These are phyloP conservation scores for Heritiera fomes DNA, from an alignment of 345 rosid genomes.

Conservation along the genomic window DNA sequence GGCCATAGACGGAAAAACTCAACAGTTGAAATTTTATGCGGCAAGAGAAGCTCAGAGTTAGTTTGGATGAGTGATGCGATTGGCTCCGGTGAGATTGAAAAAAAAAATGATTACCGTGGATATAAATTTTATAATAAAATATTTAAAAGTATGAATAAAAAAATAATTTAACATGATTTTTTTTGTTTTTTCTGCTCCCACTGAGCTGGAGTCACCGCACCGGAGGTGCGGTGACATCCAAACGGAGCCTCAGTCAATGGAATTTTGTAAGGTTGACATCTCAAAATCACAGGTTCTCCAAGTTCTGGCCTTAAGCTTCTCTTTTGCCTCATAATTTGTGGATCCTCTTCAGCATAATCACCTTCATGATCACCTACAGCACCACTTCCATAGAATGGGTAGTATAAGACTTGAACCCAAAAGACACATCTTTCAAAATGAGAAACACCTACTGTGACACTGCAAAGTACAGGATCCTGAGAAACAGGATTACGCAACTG, in stretches of 20 bases:
- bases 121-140: too few relatives aligned
- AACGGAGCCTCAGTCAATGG: conserved; percentile 94
- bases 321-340: conserved; percentile 76
- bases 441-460: conserved; percentile 94
- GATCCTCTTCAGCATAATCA: conserved; percentile 88
- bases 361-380: conserved; percentile 79
- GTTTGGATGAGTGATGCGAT: too few relatives aligned
- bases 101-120: too few relatives aligned
- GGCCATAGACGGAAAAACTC: conserved; percentile 99
- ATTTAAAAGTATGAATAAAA: too few relatives aligned
- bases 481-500: conserved; percentile 91
- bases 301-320: conserved; percentile 84
- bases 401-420: conserved; percentile 96
- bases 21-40: conserved; percentile 89
- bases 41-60: conserved; percentile 79
- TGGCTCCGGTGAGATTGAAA: too few relatives aligned
- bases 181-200: too few relatives aligned
- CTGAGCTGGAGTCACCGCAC: too few relatives aligned
- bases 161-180: too few relatives aligned
- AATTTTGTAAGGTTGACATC: conserved; percentile 97
- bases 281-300: conserved; percentile 93
- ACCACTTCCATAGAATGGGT: conserved; percentile 92
- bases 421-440: conserved; percentile 94
- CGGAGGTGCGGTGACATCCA: too few relatives aligned
- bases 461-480: conserved; percentile 93